A percentile compares a stretch with the other conserved stretches of the same genome.
Conservation (phyloP, 2,329 filamentous ascomycete genomes). For the Coniochaeta pulveracea region DNA sequence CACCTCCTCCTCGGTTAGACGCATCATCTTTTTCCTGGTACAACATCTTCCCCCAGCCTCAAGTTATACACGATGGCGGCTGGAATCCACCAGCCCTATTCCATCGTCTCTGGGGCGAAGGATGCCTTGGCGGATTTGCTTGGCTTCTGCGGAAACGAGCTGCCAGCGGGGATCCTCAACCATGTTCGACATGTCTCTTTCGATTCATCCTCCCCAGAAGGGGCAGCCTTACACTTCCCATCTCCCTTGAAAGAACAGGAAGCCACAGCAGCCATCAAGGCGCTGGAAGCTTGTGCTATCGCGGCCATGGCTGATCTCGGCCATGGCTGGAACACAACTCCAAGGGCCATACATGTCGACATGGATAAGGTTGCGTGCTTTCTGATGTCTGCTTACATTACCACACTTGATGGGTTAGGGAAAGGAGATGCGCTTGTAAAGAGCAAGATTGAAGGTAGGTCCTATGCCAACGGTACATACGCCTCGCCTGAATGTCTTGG, state of each 20-base stretch:
- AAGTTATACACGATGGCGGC: too few relatives aligned
- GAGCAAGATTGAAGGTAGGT: slow-evolving; percentile 20
- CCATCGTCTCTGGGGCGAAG: slow-evolving; percentile 19
- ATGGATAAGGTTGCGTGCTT: slow-evolving; percentile 42
- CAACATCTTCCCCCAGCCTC: too few relatives aligned
- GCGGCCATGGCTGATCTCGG: slow-evolving; percentile 46
- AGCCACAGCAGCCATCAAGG: slow-evolving; percentile 37
- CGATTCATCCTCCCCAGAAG: slow-evolving; percentile 14
- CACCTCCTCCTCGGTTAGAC: too few relatives aligned
- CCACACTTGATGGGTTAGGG: slow-evolving; percentile 39
- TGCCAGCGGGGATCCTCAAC: slow-evolving; percentile 19
- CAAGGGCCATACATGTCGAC: slow-evolving; percentile 32
- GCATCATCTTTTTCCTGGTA: too few relatives aligned
- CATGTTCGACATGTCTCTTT: slow-evolving; percentile 19
- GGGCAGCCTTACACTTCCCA: slow-evolving; percentile 23
- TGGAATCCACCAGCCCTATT: slow-evolving; percentile 13
- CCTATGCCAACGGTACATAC: slow-evolving; percentile 6
- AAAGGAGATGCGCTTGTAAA: slow-evolving; percentile 35
- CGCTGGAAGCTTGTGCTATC: slow-evolving; percentile 46
- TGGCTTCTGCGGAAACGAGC: slow-evolving; percentile 15
- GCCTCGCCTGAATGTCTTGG: too few relatives aligned
- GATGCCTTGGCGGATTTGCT: slow-evolving; percentile 17
- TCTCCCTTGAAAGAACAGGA: slow-evolving; percentile 29
- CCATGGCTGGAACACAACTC: slow-evolving; percentile 26
- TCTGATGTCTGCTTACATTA: slow-evolving; percentile 46